phyloP scores from a whole-genome alignment of 2,329 filamentous ascomycete genomes.

The Thermoascus crustaceus region DNA sequence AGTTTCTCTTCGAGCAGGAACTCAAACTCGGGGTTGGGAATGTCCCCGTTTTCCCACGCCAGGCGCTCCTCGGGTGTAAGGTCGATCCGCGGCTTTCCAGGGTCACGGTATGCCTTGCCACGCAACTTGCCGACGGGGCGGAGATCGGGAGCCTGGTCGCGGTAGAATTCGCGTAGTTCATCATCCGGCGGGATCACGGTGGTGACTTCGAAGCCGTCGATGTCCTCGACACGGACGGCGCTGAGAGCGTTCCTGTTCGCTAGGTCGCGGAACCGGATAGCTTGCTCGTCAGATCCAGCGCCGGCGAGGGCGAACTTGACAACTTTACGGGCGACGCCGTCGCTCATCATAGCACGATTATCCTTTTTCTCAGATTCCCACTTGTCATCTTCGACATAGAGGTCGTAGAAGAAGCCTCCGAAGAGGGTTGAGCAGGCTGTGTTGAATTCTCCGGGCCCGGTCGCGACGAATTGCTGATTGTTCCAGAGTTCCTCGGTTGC shows the following conservation, averaged over 20 bases:
- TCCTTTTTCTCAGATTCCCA: slow-evolving; percentile 32
- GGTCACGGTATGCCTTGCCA: slow-evolving; percentile 44
- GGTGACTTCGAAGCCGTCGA: slow-evolving; percentile 54
- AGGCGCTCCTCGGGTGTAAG: slow-evolving; percentile 27
- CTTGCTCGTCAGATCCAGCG: slow-evolving; percentile 34
- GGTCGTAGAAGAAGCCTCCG: slow-evolving; percentile 43
- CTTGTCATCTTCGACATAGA: slow-evolving; percentile 32
- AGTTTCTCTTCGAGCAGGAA: slow-evolving; percentile 63
- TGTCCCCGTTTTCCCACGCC: slow-evolving; percentile 15
- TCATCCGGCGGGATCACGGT: slow-evolving; percentile 41
- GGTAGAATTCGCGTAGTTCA: slow-evolving; percentile 43
- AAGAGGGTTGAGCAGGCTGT: slow-evolving; percentile 63
- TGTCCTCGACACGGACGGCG: slow-evolving; percentile 40
- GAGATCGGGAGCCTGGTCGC: slow-evolving; percentile 34
- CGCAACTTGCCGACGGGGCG: slow-evolving; percentile 46
- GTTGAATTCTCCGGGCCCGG: slow-evolving; percentile 73
- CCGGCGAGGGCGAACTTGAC: slow-evolving; percentile 45
- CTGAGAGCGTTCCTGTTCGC: slow-evolving; percentile 27
- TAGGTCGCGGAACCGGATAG: slow-evolving; percentile 30
- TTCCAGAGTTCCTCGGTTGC: slow-evolving; percentile 61
- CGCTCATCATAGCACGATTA: slow-evolving; percentile 33
- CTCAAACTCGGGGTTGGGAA: slow-evolving; percentile 29
- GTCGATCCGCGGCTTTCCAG: slow-evolving; percentile 31
- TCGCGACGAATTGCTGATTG: slow-evolving; percentile 42
- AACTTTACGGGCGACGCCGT: slow-evolving; percentile 42